Evolutionary conservation across 306 rosid genomes (phyloP).

Genomic region (Erythrophleum fordii): DNA sequence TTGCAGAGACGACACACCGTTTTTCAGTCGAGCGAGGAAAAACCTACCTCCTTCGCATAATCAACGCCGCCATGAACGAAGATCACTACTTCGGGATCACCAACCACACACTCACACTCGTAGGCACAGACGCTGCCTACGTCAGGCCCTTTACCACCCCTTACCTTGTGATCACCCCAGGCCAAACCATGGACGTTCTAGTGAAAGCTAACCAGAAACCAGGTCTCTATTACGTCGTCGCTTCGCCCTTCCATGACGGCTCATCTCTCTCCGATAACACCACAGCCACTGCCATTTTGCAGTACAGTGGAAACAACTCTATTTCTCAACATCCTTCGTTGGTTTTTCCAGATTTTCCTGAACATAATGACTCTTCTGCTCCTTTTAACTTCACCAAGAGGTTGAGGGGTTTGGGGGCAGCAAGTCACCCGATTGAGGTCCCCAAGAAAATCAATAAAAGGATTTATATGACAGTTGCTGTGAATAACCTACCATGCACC

Average conservation of each 20-base stretch:
- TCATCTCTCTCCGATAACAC: not conserved
- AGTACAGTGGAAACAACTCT: not conserved
- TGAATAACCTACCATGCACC: constrained; percentile 20
- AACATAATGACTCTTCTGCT: not conserved
- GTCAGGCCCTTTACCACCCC: constrained; percentile 34
- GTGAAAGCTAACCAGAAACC: constrained; percentile 30
- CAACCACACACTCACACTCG: constrained; percentile 40
- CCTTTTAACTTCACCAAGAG: constrained; percentile 27
- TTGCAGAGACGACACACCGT: constrained; percentile 36
- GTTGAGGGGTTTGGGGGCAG: constrained; percentile 28
- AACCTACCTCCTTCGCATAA: constrained; percentile 40
- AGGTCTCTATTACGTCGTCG: constrained; percentile 33
- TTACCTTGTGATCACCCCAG: constrained; percentile 48
- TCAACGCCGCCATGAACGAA: constrained; percentile 42
- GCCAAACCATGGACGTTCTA: constrained; percentile 55
- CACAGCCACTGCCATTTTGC: not conserved
- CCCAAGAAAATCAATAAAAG: not conserved
- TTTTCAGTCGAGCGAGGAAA: constrained; percentile 31
- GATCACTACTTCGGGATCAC: constrained; percentile 46
- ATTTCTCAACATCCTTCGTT: no score
- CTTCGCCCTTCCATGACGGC: constrained; percentile 31
- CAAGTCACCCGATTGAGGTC: constrained; percentile 20
- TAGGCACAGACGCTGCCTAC: constrained; percentile 40
- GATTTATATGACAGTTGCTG: constrained; percentile 35
- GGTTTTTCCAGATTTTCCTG: constrained; percentile 17